These are phyloP conservation scores for Typha latifolia DNA, from an alignment of 176 grass and related monocot species.

Conservation along the genomic window DNA sequence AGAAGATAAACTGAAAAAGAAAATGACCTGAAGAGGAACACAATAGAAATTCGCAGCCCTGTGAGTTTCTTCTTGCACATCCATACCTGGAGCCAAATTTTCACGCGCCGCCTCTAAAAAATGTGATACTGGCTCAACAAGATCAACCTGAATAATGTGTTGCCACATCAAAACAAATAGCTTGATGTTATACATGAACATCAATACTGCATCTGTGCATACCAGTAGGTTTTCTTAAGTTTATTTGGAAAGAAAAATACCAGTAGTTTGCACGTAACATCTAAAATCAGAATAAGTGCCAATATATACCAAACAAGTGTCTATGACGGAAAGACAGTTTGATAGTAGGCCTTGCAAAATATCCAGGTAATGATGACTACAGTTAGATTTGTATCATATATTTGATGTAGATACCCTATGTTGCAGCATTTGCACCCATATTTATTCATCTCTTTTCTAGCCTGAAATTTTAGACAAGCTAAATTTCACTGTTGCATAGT, in stretches of 20 bases:
- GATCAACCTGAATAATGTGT: constrained; percentile 56
- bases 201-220: background rate
- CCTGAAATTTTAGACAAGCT: background rate
- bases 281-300: no score
- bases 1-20: constrained; percentile 1
- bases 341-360: background rate
- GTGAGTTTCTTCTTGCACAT: constrained; percentile 37
- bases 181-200: background rate
- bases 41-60: constrained; percentile 85
- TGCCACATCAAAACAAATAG: background rate
- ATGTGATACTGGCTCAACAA: constrained; percentile 93
- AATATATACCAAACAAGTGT: no score
- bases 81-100: constrained; percentile 53
- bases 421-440: background rate
- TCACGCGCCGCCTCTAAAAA: constrained; percentile 75
- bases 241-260: background rate
- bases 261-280: background rate
- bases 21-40: constrained; percentile 78
- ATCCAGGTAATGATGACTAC: background rate
- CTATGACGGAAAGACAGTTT: no score
- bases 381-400: background rate
- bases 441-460: background rate
- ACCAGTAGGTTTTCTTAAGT: background rate
- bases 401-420: background rate
- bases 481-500: background rate